Base-by-base conservation (phyloP, 2,329 filamentous ascomycete species). In the Pseudocercospora vitis region DNA sequence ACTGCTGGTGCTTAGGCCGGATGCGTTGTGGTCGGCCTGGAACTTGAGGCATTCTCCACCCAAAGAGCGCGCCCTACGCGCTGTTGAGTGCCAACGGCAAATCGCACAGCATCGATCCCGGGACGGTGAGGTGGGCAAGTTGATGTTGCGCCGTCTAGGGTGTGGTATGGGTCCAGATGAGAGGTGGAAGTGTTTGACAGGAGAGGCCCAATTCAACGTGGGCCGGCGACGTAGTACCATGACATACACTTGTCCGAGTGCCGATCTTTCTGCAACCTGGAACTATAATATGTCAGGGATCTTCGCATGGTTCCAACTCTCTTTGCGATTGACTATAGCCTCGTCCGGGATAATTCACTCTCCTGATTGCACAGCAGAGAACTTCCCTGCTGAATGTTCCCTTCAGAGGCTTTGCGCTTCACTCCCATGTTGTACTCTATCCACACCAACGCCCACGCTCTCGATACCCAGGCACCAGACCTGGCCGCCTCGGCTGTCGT, bases 1-100 rank as follows among this genome's bases (percentile, higher is more conserved):
- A 79, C 64, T 96, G 89, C 81, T 97, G 92, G 76, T 99, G 94
- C 78, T 96, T 97, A 23, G 94, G 92, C 56, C 92, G 89, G 73
- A 78, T 81, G 63, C 78, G 79, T 70, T 85, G 81, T 60, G 81
- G 65, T 37, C 53, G 42, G 14, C 49, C 35, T 12, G 53, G 53
- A 21, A 56, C 45, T 31, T 52, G 44, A 32, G 49, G 53, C 53
- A 51, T 53, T 12, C 23, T 48, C 7, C 31, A 29, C 26, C 6
- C 6, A 29, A 28, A 31, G 12, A 45, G 42, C 42, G 24, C 37
- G 24, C 37, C 24, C 37, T 42, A 42, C 37, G 37, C 37, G 21
- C 37, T 42, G 18, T 12, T 12, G 21, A 42, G 16, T 9, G 37
- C 37, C 19, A 24, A 11, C 24, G 37, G 18, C 12, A 42, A n/a